Conservation (phyloP, 106 monocot species). For the Iris macrosiphon region DNA sequence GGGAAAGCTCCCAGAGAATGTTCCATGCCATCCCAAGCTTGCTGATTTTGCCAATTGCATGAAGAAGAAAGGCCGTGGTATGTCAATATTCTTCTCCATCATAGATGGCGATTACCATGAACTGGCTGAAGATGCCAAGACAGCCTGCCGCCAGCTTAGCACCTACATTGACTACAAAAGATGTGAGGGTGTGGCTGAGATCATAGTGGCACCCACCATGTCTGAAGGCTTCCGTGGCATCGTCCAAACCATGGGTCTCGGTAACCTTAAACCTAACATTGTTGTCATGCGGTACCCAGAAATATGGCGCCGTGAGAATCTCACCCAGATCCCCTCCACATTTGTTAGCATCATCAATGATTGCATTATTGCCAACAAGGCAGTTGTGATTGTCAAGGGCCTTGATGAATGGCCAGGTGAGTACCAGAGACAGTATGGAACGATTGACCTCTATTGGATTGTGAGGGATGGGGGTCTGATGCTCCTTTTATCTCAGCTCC, state of each 20-base stretch:
- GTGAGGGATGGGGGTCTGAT: slow-evolving; percentile 97
- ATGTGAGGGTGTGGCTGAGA: slow-evolving; percentile 95
- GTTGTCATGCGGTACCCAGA: slow-evolving; percentile 98
- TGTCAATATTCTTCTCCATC: slow-evolving; percentile 90
- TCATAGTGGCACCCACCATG: slow-evolving; percentile 82
- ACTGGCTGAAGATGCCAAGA: slow-evolving; percentile 86
- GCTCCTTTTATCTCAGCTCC: slow-evolving; percentile 90
- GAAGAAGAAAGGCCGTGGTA: slow-evolving; percentile 98
- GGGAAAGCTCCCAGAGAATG: slow-evolving; percentile 98
- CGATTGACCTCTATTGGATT: slow-evolving; percentile 98
- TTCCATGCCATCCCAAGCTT: slow-evolving; percentile 98
- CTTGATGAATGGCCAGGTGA: slow-evolving; percentile 98
- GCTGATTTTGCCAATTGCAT: slow-evolving; percentile 98
- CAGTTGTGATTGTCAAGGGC: slow-evolving; percentile 94
- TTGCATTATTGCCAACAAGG: slow-evolving; percentile 95
- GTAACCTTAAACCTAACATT: slow-evolving; percentile 96
- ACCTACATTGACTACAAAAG: slow-evolving; percentile 93
- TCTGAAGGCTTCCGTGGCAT: slow-evolving; percentile 89
- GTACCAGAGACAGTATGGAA: slow-evolving; percentile 92
- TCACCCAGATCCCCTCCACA: slow-evolving; percentile 81
- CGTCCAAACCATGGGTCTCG: slow-evolving; percentile 96
- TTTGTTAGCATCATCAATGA: slow-evolving; percentile 96
- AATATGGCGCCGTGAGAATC: slow-evolving; percentile 95
- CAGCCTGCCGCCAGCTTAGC: slow-evolving; percentile 69
- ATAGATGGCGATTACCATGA: slow-evolving; percentile 92